A percentile compares a stretch with the other conserved stretches of the same genome.
Conservation (phyloP, 352 stramenopile genomes). For the Saprolegnia diclina region DNA sequence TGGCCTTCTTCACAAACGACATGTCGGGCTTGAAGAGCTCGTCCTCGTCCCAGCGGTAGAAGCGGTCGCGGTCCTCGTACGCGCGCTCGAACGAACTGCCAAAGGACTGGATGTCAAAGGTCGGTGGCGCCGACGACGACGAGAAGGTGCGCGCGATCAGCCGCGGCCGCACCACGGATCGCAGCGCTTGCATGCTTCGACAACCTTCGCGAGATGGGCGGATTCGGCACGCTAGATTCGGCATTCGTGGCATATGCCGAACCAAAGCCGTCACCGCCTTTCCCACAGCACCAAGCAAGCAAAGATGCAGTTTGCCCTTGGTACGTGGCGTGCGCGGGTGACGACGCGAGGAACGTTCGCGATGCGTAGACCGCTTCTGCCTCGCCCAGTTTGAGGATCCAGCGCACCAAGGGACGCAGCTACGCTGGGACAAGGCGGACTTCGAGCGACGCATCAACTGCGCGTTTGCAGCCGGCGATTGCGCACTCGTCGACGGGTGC, state of each 20-base stretch:
- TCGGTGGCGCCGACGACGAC: not conserved
- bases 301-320: constrained; percentile 5
- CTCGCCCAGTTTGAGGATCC: constrained; percentile 30
- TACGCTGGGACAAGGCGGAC: constrained; percentile 26
- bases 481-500: constrained; percentile 34
- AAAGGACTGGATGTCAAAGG: not conserved
- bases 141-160: not conserved
- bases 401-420: constrained; percentile 17
- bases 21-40: constrained; percentile 17
- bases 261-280: not conserved
- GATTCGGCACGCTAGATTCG: constrained; percentile 6
- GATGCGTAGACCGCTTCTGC: constrained; percentile 32
- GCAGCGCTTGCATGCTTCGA: constrained; percentile 2
- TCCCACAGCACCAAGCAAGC: not conserved
- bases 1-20: constrained; percentile 2
- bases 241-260: constrained; percentile 12
- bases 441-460: constrained; percentile 31
- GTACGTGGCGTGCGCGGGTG: not conserved
- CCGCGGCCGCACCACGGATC: not conserved
- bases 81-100: not conserved
- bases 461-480: constrained; percentile 23
- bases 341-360: not conserved
- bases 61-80: constrained; percentile 15
- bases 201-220: not conserved
- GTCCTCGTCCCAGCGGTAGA: constrained; percentile 8